Base-by-base conservation (phyloP, 1,139 yeast species). In the Blastobotrys raffinosifermentans region DNA sequence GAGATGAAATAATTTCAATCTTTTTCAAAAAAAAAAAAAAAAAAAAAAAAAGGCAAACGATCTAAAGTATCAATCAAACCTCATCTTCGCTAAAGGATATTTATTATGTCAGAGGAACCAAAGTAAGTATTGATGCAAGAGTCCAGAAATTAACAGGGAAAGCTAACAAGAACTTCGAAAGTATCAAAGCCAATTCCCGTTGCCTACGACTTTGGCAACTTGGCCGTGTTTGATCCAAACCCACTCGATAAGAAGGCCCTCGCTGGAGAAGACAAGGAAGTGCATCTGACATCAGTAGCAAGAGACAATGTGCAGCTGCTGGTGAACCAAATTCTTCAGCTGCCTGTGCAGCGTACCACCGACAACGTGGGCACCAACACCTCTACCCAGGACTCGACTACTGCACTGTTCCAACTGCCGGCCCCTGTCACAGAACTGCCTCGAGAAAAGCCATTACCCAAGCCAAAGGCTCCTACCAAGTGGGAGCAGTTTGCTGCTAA, bases 401-500 rank as follows among this genome's bases (percentile, higher is more conserved):
- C 89, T 75, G 81, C 96, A 4, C 72, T 91, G 48, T 77, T 91
- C 40, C 80, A 75, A 53, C 70, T 91, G 43, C 98, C 98, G 16
- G 91, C 78, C 38, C 94, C 96, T 16, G 64, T 73, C 19, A 82
- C 94, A 18, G 72, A 67, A 41, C 71, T 91, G 49, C 99, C 99
- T 39, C 77, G 99, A 69, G 99, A 91, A 63, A 91, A 91, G 67
- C 80, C 96, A 26, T 66, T 93, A 52, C 99, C 98, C 40, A 87
- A 87, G 66, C 78, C 85, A 41, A 91, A 85, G 68, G 81, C 93
- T 37, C 82, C 80, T 48, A 89, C 98, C 50, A 87, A 81, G 66
- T 93, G 99, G 99, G 96, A 93, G 67, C 74, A 75, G 59, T 93
- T 93, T 69, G 99, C 99, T 45, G 82, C 83, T 42, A 83, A 77